Conservation (phyloP, 495 filamentous ascomycete species). For the Penicillium cataractarum region DNA sequence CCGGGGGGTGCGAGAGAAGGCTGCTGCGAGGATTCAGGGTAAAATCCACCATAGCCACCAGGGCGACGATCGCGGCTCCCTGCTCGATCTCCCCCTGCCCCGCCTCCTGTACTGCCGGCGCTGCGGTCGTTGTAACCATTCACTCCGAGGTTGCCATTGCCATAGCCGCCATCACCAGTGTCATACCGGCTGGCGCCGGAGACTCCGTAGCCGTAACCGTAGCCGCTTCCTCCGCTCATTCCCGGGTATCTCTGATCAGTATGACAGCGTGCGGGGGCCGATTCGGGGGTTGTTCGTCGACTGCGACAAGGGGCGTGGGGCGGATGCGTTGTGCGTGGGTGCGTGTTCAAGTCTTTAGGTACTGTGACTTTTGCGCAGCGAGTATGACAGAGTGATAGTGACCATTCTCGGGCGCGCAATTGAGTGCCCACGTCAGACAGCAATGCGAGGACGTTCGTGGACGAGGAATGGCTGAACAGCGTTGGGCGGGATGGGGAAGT, state of each 20-base stretch:
- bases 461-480: conserved; percentile 12
- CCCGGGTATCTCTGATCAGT: conserved; percentile 21
- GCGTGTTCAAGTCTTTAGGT: conserved; percentile 12
- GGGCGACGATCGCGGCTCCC: conserved; percentile 40
- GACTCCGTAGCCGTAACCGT: conserved; percentile 46
- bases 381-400: conserved; percentile 4
- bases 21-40: conserved; percentile 39
- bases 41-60: conserved; percentile 52
- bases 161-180: conserved; percentile 41
- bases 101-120: conserved; percentile 23
- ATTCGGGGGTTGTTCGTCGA: conserved; percentile 14
- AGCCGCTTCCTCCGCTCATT: conserved; percentile 49
- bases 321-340: conserved; percentile 3
- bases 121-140: conserved; percentile 39
- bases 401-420: conserved; percentile 26
- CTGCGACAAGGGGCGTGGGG: conserved; percentile 30
- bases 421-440: not conserved
- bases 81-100: conserved; percentile 29
- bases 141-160: conserved; percentile 34
- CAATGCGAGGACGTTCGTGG: conserved; percentile 16
- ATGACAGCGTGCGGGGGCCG: conserved; percentile 7
- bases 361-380: conserved; percentile 23
- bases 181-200: conserved; percentile 47
- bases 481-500: conserved; percentile 27
- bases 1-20: conserved; percentile 25